A percentile compares a stretch with the other conserved stretches of the same genome.
phyloP scores from a whole-genome alignment of 352 stramenopile species.

The Globisporangium spiculum region DNA sequence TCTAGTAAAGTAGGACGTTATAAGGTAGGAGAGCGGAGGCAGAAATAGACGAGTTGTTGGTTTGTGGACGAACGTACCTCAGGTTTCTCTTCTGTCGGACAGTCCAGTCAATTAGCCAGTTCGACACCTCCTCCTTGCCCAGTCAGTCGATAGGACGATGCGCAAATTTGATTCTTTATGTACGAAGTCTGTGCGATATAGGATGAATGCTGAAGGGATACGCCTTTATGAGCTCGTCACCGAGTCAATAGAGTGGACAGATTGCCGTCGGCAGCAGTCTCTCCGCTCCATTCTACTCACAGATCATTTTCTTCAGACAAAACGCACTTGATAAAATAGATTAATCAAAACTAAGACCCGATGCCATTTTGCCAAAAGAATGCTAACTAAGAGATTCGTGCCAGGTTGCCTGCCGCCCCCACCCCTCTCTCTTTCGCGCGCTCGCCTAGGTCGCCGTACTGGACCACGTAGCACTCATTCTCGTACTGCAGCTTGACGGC shows the following conservation, averaged over 20 bases:
- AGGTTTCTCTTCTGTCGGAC: neutral
- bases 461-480: conserved; percentile 57
- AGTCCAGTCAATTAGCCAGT: neutral
- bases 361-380: neutral
- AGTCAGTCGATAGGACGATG: neutral
- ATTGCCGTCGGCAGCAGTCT: conserved; percentile 1
- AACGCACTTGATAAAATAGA: conserved; percentile 11
- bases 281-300: neutral
- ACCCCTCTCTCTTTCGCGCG: neutral
- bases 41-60: neutral
- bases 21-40: neutral
- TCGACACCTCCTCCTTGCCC: neutral
- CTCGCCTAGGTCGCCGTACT: conserved; percentile 30
- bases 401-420: conserved; percentile 10
- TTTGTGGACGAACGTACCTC: neutral
- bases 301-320: neutral
- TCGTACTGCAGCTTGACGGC: conserved; percentile 71
- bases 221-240: neutral
- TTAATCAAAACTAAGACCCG: neutral
- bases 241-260: neutral
- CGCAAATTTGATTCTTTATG: conserved; percentile 3
- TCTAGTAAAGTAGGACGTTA: conserved; percentile 3
- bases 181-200: neutral
- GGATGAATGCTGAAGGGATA: neutral
- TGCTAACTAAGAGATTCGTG: conserved; percentile 6